phyloP scores from a whole-genome alignment of 1,284 basidiomycete species.

The Cerioporus squamosus region DNA sequence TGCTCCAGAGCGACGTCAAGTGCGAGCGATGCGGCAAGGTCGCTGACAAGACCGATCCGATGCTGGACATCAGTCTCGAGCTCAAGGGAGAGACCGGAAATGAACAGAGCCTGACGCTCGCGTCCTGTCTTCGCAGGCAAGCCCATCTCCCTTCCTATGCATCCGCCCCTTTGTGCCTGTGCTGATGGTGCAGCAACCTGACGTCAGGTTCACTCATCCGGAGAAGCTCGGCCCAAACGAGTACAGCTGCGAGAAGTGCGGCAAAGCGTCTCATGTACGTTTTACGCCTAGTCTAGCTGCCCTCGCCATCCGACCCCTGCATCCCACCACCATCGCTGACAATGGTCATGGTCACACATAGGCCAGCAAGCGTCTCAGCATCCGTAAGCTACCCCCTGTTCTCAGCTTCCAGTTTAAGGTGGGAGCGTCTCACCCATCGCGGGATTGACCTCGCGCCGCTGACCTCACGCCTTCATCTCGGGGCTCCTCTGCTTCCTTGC shows the following conservation, averaged over 20 bases:
- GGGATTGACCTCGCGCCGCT: slow-evolving; percentile 1
- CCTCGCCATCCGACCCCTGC: neutral
- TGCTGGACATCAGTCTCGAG: slow-evolving; percentile 92
- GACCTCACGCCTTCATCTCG: neutral
- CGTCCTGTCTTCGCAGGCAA: slow-evolving; percentile 72
- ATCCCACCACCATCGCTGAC: slow-evolving; percentile 14
- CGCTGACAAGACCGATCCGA: slow-evolving; percentile 85
- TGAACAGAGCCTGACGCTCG: slow-evolving; percentile 62
- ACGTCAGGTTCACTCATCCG: slow-evolving; percentile 70
- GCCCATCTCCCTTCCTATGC: slow-evolving; percentile 7
- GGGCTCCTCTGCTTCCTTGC: neutral
- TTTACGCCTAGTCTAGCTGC: slow-evolving; percentile 6
- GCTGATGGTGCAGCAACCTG: neutral
- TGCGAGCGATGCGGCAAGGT: slow-evolving; percentile 81
- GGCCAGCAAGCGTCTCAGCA: slow-evolving; percentile 85
- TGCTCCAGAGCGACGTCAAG: slow-evolving; percentile 87
- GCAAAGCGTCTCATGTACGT: slow-evolving; percentile 65
- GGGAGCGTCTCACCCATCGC: slow-evolving; percentile 12
- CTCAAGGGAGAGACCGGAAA: slow-evolving; percentile 60
- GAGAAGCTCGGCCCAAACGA: slow-evolving; percentile 76
- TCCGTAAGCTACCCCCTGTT: slow-evolving; percentile 87
- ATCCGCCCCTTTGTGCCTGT: neutral
- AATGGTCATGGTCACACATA: slow-evolving; percentile 31
- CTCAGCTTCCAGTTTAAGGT: slow-evolving; percentile 97
- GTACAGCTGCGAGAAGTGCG: slow-evolving; percentile 77